Percentiles rank a stretch among this genome's conserved stretches.
Evolutionary conservation across 148 eudicot genomes (phyloP).

Genomic region (Limonium bicolor): DNA sequence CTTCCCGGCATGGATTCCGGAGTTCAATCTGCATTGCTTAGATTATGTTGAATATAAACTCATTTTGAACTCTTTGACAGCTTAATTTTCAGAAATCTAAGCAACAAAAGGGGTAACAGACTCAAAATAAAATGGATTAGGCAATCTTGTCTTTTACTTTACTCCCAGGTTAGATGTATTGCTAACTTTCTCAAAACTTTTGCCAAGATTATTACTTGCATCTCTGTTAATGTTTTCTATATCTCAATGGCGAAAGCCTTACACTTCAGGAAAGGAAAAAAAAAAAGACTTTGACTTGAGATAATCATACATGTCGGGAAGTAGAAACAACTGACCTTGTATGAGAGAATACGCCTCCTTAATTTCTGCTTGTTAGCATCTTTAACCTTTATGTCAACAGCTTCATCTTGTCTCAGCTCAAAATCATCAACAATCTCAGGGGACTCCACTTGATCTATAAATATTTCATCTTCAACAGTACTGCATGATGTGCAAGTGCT

Average conservation of each 20-base stretch:
- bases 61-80: background rate
- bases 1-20: constrained; percentile 81
- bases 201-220: too few relatives aligned
- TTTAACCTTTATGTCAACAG: constrained; percentile 79
- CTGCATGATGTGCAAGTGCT: constrained; percentile 36
- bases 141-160: too few relatives aligned
- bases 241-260: background rate
- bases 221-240: background rate
- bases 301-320: background rate
- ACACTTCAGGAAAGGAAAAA: background rate
- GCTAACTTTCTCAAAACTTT: too few relatives aligned
- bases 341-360: constrained; percentile 55
- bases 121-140: too few relatives aligned
- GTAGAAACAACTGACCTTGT: constrained; percentile 34
- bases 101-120: too few relatives aligned
- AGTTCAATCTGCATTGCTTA: constrained; percentile 44
- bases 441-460: constrained; percentile 73
- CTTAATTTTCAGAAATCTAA: background rate
- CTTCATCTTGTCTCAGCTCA: constrained; percentile 90
- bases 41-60: background rate
- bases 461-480: constrained; percentile 80
- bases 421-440: constrained; percentile 89
- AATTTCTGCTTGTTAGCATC: constrained; percentile 69
- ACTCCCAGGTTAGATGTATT: too few relatives aligned
- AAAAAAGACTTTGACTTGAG: background rate